Conservation (phyloP, 495 filamentous ascomycete genomes). For the Lindgomyces ingoldianus region DNA sequence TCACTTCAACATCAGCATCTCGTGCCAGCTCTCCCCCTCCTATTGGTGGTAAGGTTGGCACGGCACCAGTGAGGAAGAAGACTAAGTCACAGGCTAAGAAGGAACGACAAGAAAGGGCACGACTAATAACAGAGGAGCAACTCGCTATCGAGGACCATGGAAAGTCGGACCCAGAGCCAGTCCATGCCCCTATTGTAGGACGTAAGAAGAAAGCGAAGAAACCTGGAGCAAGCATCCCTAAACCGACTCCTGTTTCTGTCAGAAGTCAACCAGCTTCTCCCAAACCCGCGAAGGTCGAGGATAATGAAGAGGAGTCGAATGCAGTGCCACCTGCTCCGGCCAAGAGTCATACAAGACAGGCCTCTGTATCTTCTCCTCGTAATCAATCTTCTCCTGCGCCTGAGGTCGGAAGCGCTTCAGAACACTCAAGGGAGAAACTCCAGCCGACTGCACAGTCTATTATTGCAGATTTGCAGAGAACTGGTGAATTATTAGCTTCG, state of each 20-base stretch:
- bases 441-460: slow-evolving; percentile 39
- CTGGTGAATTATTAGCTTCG: slow-evolving; percentile 52
- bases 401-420: neutral
- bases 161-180: slow-evolving; percentile 59
- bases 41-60: slow-evolving; percentile 61
- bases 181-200: slow-evolving; percentile 80
- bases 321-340: neutral
- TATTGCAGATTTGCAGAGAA: slow-evolving; percentile 54
- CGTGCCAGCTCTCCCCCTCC: slow-evolving; percentile 78
- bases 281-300: slow-evolving; percentile 41
- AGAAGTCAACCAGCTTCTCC: slow-evolving; percentile 50
- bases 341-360: slow-evolving; percentile 12
- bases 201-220: slow-evolving; percentile 93
- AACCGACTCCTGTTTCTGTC: slow-evolving; percentile 48
- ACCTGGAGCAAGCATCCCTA: slow-evolving; percentile 45
- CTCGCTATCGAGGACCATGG: slow-evolving; percentile 57
- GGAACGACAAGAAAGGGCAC: slow-evolving; percentile 67
- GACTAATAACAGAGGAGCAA: slow-evolving; percentile 63
- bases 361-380: slow-evolving; percentile 19
- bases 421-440: slow-evolving; percentile 16
- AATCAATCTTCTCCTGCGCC: slow-evolving; percentile 1
- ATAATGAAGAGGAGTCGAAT: slow-evolving; percentile 45
- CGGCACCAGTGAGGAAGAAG: slow-evolving; percentile 73
- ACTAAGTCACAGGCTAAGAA: slow-evolving; percentile 92
- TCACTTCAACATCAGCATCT: slow-evolving; percentile 79